phyloP scores from a whole-genome alignment of 164 flowering plant genomes.

The Paratinospora sagittata region DNA sequence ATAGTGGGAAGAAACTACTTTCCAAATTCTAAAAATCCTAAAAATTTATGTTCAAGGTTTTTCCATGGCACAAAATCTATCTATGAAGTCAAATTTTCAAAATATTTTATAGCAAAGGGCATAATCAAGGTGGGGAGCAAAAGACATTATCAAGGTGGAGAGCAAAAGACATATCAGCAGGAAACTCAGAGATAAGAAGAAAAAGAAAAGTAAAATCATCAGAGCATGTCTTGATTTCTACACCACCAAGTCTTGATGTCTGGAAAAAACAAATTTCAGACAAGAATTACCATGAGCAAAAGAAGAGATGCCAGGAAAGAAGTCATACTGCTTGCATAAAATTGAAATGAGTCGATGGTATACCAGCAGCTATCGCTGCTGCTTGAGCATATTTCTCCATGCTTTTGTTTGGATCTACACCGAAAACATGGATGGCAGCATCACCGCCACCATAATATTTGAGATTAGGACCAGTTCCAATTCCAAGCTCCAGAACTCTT shows the following conservation, averaged over 20 bases:
- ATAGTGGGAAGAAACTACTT: no score
- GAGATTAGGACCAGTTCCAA: conserved; percentile 91
- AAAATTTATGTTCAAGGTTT: no score
- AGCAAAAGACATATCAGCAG: no score
- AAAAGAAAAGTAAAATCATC: no score
- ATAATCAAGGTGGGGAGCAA: no score
- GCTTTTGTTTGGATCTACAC: conserved; percentile 69
- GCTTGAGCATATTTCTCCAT: conserved; percentile 82
- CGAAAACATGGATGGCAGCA: conserved; percentile 42
- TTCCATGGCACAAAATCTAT: no score
- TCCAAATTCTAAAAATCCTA: no score
- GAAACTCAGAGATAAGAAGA: no score
- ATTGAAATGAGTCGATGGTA: conserved; percentile 40
- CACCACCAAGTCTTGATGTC: neutral
- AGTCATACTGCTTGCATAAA: conserved; percentile 62
- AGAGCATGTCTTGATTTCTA: neutral
- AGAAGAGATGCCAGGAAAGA: neutral
- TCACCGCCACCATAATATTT: conserved; percentile 55
- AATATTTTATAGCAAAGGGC: no score
- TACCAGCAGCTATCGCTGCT: conserved; percentile 63
- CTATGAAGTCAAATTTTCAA: no score
- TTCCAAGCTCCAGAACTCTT: conserved; percentile 76
- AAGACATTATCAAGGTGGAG: no score
- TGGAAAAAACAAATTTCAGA: neutral
- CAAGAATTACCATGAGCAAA: neutral